Percentiles rank a stretch among this genome's conserved stretches.
phyloP scores from a whole-genome alignment of 306 rosid genomes.

The Glycyrrhiza uralensis region DNA sequence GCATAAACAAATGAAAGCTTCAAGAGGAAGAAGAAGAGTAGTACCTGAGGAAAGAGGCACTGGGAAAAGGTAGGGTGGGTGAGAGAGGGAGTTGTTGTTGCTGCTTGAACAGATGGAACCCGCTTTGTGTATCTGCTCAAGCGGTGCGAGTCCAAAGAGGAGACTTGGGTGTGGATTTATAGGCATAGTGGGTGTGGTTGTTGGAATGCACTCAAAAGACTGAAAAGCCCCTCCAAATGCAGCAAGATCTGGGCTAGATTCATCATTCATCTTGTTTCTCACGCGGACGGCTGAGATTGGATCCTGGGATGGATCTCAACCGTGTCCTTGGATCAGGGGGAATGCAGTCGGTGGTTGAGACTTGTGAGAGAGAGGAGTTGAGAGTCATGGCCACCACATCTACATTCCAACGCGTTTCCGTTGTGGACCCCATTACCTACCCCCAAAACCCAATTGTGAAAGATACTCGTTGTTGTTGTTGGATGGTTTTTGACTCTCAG shows the following conservation, averaged over 20 bases:
- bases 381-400: neutral
- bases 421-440: neutral
- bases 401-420: neutral
- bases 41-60: slow-evolving; percentile 28
- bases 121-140: slow-evolving; percentile 23
- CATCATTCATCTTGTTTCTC: neutral
- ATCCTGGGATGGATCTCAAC: neutral
- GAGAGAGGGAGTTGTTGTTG: neutral
- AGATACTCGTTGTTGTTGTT: neutral
- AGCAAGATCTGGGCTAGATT: slow-evolving; percentile 17
- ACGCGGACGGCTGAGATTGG: slow-evolving; percentile 11
- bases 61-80: neutral
- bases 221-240: neutral
- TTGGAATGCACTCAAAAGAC: neutral
- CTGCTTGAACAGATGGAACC: slow-evolving; percentile 30
- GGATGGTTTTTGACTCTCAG: neutral
- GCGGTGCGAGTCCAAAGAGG: slow-evolving; percentile 23
- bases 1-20: neutral
- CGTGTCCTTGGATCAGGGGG: no score
- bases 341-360: slow-evolving; percentile 27
- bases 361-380: neutral
- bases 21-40: neutral
- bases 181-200: neutral
- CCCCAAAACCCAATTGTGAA: neutral
- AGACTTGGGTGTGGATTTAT: slow-evolving; percentile 18